These are phyloP conservation scores for Stachybotrys elegans DNA, from an alignment of 2,329 filamentous ascomycete species.

Conservation along the genomic window DNA sequence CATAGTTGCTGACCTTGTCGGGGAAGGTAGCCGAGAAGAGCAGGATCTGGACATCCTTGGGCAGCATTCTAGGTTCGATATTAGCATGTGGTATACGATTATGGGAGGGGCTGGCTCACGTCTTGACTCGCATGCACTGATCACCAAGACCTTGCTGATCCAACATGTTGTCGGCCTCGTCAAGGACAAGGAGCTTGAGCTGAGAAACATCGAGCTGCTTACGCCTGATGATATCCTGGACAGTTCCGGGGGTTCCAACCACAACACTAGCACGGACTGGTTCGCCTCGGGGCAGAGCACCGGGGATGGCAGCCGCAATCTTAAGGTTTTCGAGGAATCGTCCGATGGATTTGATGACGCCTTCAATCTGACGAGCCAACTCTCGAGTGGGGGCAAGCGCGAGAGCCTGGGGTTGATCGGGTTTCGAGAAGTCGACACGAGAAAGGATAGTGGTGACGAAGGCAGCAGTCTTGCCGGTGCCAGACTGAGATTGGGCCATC, in stretches of 20 bases:
- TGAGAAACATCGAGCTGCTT: slow-evolving; percentile 66
- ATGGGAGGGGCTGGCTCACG: slow-evolving; percentile 39
- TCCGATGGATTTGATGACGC: slow-evolving; percentile 79
- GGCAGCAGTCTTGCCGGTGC: slow-evolving; percentile 95
- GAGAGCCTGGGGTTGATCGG: slow-evolving; percentile 74
- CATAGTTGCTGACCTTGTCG: slow-evolving; percentile 77
- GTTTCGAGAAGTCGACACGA: slow-evolving; percentile 69
- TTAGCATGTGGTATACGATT: slow-evolving; percentile 21
- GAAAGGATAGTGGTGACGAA: slow-evolving; percentile 91
- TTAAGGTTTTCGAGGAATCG: slow-evolving; percentile 72
- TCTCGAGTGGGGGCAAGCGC: slow-evolving; percentile 90
- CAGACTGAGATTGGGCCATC: slow-evolving; percentile 98
- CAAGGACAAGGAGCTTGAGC: slow-evolving; percentile 80
- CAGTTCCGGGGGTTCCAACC: slow-evolving; percentile 90
- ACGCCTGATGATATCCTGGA: slow-evolving; percentile 78
- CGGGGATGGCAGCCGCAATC: slow-evolving; percentile 78
- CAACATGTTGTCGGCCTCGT: slow-evolving; percentile 98
- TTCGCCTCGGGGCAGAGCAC: slow-evolving; percentile 63
- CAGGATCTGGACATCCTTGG: slow-evolving; percentile 73
- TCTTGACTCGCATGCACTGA: slow-evolving; percentile 86
- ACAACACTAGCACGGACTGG: slow-evolving; percentile 73
- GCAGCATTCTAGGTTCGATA: slow-evolving; percentile 55
- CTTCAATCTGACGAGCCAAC: slow-evolving; percentile 88
- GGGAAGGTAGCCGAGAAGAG: slow-evolving; percentile 96
- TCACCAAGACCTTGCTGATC: slow-evolving; percentile 93